Evolutionary conservation across 2,329 filamentous ascomycete genomes (phyloP).

Genomic region (Ascochyta rabiei): DNA sequence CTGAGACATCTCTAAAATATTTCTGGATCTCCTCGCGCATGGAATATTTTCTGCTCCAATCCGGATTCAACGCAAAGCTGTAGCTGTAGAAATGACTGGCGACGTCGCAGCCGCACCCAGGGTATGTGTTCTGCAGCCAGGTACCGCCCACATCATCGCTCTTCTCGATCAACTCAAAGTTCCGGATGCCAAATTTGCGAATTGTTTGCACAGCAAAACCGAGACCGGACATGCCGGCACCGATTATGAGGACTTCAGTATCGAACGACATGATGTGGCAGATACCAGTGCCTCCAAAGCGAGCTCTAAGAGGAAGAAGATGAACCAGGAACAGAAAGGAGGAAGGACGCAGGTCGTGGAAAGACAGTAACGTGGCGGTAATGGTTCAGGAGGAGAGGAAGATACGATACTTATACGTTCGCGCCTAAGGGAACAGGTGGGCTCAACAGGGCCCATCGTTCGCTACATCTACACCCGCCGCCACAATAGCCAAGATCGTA

Average conservation of each 20-base stretch:
- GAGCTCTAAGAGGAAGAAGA: neutral
- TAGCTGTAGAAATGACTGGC: slow-evolving; percentile 65
- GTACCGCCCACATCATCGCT: slow-evolving; percentile 46
- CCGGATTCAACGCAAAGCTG: slow-evolving; percentile 64
- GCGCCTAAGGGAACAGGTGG: neutral
- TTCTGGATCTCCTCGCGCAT: slow-evolving; percentile 61
- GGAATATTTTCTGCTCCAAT: slow-evolving; percentile 65
- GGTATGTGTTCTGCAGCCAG: slow-evolving; percentile 43
- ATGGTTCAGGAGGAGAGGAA: neutral
- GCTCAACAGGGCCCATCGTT: neutral
- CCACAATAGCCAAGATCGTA: neutral
- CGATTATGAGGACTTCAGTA: slow-evolving; percentile 57
- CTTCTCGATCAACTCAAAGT: slow-evolving; percentile 55
- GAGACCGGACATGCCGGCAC: slow-evolving; percentile 57
- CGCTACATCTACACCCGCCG: neutral
- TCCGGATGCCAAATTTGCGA: slow-evolving; percentile 46
- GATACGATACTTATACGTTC: neutral
- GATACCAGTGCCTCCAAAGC: too few species aligned
- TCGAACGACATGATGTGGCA: slow-evolving; percentile 42
- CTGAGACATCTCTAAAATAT: slow-evolving; percentile 55
- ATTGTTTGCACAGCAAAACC: slow-evolving; percentile 56
- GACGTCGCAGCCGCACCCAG: slow-evolving; percentile 46
- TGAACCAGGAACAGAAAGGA: too few species aligned
- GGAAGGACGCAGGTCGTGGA: neutral
- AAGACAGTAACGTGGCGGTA: neutral